These are phyloP conservation scores for Solanum bulbocastanum DNA, from an alignment of 257 asterid species.

Conservation along the genomic window DNA sequence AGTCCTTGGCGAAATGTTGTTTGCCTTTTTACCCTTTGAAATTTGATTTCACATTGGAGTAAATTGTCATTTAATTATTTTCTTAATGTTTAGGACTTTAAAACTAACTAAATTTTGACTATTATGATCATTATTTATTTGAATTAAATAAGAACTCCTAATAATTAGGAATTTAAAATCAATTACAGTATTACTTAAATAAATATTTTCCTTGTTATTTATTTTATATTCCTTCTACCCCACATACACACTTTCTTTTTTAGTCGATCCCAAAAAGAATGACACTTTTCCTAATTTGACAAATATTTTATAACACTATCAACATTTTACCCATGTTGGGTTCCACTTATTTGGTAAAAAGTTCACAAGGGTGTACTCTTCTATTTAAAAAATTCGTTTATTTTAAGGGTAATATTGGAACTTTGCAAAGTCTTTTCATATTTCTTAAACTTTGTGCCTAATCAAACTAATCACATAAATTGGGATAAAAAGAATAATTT, in stretches of 20 bases:
- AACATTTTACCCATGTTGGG: background rate
- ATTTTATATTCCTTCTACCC: background rate
- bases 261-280: background rate
- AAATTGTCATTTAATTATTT: background rate
- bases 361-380: background rate
- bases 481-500: background rate
- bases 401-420: background rate
- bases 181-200: background rate
- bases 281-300: background rate
- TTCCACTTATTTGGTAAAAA: background rate
- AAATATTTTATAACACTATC: background rate
- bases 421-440: background rate
- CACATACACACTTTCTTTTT: background rate
- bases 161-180: background rate
- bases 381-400: background rate
- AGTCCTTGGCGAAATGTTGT: background rate
- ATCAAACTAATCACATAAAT: background rate
- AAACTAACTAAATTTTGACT: background rate
- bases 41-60: background rate
- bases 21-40: background rate
- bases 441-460: background rate
- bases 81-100: background rate
- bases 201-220: background rate
- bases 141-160: background rate
- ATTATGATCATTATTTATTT: background rate